Conservation (phyloP, 495 filamentous ascomycete species). For the Tetracladium setigerum region DNA sequence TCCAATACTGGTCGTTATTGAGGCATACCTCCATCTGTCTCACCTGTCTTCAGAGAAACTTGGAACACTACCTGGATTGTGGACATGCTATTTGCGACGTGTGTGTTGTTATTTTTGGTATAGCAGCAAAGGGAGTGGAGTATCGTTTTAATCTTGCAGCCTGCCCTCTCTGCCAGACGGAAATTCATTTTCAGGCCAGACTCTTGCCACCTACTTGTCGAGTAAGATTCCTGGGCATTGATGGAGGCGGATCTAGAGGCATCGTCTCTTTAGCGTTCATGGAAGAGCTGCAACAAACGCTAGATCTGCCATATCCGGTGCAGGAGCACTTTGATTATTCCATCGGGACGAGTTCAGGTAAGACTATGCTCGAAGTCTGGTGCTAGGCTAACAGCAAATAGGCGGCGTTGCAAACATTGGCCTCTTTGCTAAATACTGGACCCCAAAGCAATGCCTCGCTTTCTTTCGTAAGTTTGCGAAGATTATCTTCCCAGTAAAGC, state of each 20-base stretch:
- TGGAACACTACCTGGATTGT: slow-evolving; percentile 8
- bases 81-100: slow-evolving; percentile 11
- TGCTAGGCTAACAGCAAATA: slow-evolving; percentile 2
- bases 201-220: slow-evolving; percentile 10
- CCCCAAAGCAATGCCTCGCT: slow-evolving; percentile 10
- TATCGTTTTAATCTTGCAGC: slow-evolving; percentile 8
- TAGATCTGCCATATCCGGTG: slow-evolving; percentile 9
- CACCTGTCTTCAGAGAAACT: slow-evolving; percentile 11
- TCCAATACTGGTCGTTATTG: slow-evolving; percentile 1
- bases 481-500: slow-evolving; percentile 9
- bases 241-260: slow-evolving; percentile 12
- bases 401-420: slow-evolving; percentile 8
- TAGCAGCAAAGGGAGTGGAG: slow-evolving; percentile 6
- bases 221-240: slow-evolving; percentile 8
- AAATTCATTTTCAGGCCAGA: slow-evolving; percentile 7
- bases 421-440: slow-evolving; percentile 16
- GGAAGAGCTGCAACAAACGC: slow-evolving; percentile 5
- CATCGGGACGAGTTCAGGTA: slow-evolving; percentile 16
- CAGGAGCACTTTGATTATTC: slow-evolving; percentile 14
- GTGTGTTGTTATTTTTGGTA: slow-evolving; percentile 8
- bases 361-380: not conserved
- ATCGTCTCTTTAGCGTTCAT: slow-evolving; percentile 10
- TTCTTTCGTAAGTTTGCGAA: slow-evolving; percentile 11
- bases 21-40: slow-evolving; percentile 8
- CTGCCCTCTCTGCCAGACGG: slow-evolving; percentile 5